Evolutionary conservation across 2,329 filamentous ascomycete species (phyloP).

Genomic region (Bipolaris victoriae): DNA sequence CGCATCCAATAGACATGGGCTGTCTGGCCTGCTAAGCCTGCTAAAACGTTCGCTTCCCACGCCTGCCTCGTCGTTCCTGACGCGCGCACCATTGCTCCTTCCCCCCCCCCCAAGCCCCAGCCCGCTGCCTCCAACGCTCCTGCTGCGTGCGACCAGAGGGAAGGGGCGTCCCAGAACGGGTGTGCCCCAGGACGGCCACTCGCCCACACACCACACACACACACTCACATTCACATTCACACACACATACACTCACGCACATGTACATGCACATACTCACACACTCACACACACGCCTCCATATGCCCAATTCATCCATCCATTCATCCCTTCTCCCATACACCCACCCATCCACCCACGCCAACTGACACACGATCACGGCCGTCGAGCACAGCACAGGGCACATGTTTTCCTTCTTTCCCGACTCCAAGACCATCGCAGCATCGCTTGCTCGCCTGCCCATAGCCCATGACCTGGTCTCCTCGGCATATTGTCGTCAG

Average conservation of each 20-base stretch:
- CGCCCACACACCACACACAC: no score
- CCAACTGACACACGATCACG: no score
- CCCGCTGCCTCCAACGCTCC: slow-evolving; percentile 4
- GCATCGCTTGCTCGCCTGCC: background rate
- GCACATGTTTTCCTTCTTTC: slow-evolving; percentile 13
- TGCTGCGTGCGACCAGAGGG: background rate
- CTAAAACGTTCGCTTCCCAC: slow-evolving; percentile 25
- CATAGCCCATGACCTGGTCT: background rate
- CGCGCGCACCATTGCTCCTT: slow-evolving; percentile 8
- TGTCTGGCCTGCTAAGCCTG: background rate
- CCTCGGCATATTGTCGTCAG: slow-evolving; percentile 4
- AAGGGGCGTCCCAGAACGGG: background rate
- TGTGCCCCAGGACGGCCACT: no score
- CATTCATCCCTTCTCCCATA: no score
- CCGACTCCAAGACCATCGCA: background rate
- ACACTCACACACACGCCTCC: background rate
- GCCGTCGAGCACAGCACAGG: background rate
- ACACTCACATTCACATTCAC: no score
- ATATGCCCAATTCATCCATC: background rate
- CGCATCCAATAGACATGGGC: slow-evolving; percentile 13
- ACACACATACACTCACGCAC: no score
- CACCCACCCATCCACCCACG: no score
- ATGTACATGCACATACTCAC: no score
- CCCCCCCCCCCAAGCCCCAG: background rate
- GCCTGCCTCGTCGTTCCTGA: slow-evolving; percentile 22